Conservation (phyloP, 345 rosid genomes). For the Eucalyptus guilfoylei region DNA sequence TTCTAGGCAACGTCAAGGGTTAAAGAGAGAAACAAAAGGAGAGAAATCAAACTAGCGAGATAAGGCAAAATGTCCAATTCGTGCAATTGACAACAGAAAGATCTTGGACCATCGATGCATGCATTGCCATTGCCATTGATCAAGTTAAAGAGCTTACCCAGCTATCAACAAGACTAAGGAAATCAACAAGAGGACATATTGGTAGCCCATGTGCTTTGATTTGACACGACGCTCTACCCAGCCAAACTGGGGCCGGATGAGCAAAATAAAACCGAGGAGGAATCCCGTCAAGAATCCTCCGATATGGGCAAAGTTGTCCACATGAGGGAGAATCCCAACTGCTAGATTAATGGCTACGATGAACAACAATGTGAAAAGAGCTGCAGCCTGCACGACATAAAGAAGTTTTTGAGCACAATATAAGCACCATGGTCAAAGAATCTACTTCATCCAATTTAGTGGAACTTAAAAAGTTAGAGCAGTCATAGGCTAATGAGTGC, state of each 20-base stretch:
- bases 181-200: slow-evolving; percentile 36
- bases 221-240: slow-evolving; percentile 48
- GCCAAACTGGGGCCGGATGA: slow-evolving; percentile 45
- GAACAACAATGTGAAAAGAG: slow-evolving; percentile 25
- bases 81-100: neutral
- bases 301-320: slow-evolving; percentile 88
- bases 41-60: neutral
- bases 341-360: slow-evolving; percentile 33
- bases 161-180: slow-evolving; percentile 37
- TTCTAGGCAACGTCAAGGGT: neutral
- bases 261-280: slow-evolving; percentile 28
- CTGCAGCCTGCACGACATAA: slow-evolving; percentile 18
- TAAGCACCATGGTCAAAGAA: neutral
- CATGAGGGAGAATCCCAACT: slow-evolving; percentile 78
- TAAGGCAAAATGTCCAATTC: neutral
- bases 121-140: neutral
- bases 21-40: neutral
- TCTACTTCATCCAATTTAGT: neutral
- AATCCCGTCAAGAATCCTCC: slow-evolving; percentile 44
- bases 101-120: neutral
- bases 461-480: neutral
- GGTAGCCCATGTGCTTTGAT: slow-evolving; percentile 69
- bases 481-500: neutral
- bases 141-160: slow-evolving; percentile 29
- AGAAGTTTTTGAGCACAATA: neutral